Conservation (phyloP, 2,329 filamentous ascomycete genomes). For the Xylariaceae sp. region DNA sequence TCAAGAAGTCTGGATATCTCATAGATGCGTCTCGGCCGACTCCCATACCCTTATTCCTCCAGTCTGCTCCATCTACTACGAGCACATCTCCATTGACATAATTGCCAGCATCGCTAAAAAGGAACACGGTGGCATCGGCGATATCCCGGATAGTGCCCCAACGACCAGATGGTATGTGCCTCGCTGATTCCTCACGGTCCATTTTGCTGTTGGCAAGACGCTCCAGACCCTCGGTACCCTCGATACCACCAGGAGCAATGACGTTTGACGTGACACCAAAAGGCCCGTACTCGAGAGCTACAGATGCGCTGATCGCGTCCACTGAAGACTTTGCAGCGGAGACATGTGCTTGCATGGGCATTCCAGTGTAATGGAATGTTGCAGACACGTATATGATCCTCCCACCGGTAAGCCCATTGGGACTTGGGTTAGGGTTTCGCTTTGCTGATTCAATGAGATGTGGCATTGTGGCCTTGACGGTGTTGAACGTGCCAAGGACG, state of each 20-base stretch:
- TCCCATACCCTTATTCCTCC: conserved; percentile 48
- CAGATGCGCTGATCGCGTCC: conserved; percentile 75
- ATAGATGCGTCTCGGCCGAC: conserved; percentile 48
- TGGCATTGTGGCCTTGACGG: conserved; percentile 85
- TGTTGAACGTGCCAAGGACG: conserved; percentile 90
- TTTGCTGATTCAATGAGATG: conserved; percentile 73
- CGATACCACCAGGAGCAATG: conserved; percentile 84
- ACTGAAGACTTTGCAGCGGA: conserved; percentile 87
- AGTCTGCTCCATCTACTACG: conserved; percentile 66
- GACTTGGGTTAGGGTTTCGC: conserved; percentile 56
- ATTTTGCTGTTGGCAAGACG: conserved; percentile 49
- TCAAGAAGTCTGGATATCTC: conserved; percentile 52
- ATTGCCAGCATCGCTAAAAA: conserved; percentile 82
- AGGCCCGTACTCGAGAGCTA: conserved; percentile 88
- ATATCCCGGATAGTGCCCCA: conserved; percentile 83
- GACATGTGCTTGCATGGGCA: conserved; percentile 86
- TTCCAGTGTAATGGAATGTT: conserved; percentile 85
- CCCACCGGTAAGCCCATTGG: conserved; percentile 68
- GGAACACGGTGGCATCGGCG: conserved; percentile 84
- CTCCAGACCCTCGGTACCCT: conserved; percentile 76
- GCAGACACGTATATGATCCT: conserved; percentile 89
- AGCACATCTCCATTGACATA: conserved; percentile 82
- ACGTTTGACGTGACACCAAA: conserved; percentile 84
- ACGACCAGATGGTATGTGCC: conserved; percentile 68
- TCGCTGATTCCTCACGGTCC: conserved; percentile 34